These are phyloP conservation scores for Neoboletus subvelutipes DNA, from an alignment of 768 basidiomycete species.

Conservation along the genomic window DNA sequence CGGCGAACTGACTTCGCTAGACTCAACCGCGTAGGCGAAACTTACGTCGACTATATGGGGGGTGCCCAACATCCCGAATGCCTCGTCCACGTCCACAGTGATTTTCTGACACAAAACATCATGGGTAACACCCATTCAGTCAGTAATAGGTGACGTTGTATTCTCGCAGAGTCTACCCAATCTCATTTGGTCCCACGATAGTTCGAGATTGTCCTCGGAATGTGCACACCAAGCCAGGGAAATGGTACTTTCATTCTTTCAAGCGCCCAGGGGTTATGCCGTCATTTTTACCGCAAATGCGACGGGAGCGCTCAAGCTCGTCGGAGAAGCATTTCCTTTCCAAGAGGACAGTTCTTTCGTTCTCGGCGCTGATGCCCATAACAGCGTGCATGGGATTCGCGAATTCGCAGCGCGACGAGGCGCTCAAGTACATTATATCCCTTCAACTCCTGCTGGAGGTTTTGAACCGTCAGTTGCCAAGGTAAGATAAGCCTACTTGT, in stretches of 20 bases:
- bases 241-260: conserved; percentile 75
- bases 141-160: conserved; percentile 59
- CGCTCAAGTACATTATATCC: conserved; percentile 61
- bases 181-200: conserved; percentile 27
- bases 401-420: conserved; percentile 61
- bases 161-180: neutral
- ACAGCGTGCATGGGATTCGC: conserved; percentile 80
- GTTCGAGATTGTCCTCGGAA: conserved; percentile 67
- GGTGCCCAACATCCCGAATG: conserved; percentile 79
- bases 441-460: conserved; percentile 62
- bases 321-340: conserved; percentile 82
- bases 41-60: conserved; percentile 87
- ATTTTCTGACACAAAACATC: conserved; percentile 63
- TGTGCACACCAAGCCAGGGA: conserved; percentile 68
- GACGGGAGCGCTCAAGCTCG: conserved; percentile 73
- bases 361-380: conserved; percentile 77
- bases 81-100: conserved; percentile 66
- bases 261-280: conserved; percentile 71
- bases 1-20: conserved; percentile 61
- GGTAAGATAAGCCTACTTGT: conserved; percentile 39
- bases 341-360: conserved; percentile 55
- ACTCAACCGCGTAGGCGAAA: conserved; percentile 62
- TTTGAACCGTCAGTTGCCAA: conserved; percentile 57
- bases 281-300: conserved; percentile 84
- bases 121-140: conserved; percentile 86